phyloP scores from a whole-genome alignment of 306 rosid species.

The Vicia villosa region DNA sequence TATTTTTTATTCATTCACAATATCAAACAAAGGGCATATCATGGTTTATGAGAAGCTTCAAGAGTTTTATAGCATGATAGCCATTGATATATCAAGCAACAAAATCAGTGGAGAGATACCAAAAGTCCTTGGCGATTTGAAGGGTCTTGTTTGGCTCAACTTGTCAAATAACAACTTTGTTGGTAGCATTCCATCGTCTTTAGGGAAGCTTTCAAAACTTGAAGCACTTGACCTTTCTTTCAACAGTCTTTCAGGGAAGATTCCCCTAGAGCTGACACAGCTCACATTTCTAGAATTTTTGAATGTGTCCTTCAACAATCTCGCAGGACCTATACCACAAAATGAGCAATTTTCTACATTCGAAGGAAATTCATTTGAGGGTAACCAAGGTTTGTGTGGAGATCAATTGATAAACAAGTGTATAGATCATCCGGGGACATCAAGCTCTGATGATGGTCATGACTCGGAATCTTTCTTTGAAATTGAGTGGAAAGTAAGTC shows the following conservation, averaged over 20 bases:
- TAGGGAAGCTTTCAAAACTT: slow-evolving; percentile 36
- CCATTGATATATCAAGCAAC: slow-evolving; percentile 40
- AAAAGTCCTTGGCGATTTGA: slow-evolving; percentile 6
- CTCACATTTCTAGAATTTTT: too few species aligned
- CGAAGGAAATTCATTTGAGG: too few species aligned
- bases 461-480: neutral
- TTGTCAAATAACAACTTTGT: slow-evolving; percentile 35
- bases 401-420: too few species aligned
- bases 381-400: too few species aligned
- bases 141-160: slow-evolving; percentile 20
- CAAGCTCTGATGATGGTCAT: neutral
- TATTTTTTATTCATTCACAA: neutral
- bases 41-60: slow-evolving; percentile 5
- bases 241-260: slow-evolving; percentile 27
- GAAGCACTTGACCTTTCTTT: slow-evolving; percentile 39
- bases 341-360: too few species aligned
- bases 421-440: too few species aligned
- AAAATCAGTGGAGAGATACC: slow-evolving; percentile 34
- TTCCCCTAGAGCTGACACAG: slow-evolving; percentile 16
- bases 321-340: too few species aligned
- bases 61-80: slow-evolving; percentile 5
- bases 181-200: slow-evolving; percentile 35
- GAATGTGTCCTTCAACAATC: too few species aligned
- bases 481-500: slow-evolving; percentile 1
- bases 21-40: slow-evolving; percentile 28